These are phyloP conservation scores for Hymenoscyphus infarciens DNA, from an alignment of 2,329 filamentous ascomycete species.

Conservation along the genomic window DNA sequence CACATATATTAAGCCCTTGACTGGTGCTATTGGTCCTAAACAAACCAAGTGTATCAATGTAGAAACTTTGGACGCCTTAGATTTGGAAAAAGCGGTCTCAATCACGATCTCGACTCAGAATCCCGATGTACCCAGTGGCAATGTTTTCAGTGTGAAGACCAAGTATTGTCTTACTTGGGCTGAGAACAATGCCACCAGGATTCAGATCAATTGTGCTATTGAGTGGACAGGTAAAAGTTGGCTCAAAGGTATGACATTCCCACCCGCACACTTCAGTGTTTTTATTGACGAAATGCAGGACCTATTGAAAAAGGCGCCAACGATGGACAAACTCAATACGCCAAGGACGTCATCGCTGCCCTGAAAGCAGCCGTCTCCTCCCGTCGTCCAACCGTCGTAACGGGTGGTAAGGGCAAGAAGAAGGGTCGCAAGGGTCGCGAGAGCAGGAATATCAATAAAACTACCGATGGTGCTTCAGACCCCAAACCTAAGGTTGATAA, in stretches of 20 bases:
- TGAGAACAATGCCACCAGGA: conserved; percentile 75
- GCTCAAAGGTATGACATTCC: conserved; percentile 70
- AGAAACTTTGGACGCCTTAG: conserved; percentile 77
- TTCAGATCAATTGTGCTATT: conserved; percentile 84
- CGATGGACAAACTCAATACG: conserved; percentile 82
- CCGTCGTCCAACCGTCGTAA: conserved; percentile 51
- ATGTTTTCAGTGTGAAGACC: conserved; percentile 87
- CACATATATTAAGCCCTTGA: conserved; percentile 88
- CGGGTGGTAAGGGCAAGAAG: conserved; percentile 52
- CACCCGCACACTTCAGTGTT: background rate
- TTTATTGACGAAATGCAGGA: conserved; percentile 46
- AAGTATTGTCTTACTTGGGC: conserved; percentile 94
- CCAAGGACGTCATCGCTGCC: conserved; percentile 72
- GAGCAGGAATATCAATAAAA: conserved; percentile 43
- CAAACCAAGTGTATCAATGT: conserved; percentile 92
- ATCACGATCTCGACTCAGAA: conserved; percentile 83
- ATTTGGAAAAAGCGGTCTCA: conserved; percentile 82
- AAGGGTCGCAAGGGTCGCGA: conserved; percentile 45
- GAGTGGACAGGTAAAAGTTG: conserved; percentile 99
- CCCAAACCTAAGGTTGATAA: conserved; percentile 40
- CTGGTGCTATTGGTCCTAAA: conserved; percentile 79
- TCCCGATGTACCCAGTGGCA: conserved; percentile 92
- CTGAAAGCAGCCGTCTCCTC: conserved; percentile 70
- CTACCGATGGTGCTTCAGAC: conserved; percentile 36
- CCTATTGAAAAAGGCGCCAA: conserved; percentile 95